Evolutionary conservation across 2,329 filamentous ascomycete species (phyloP), one percentile per base, ranked within the genome.

Genomic region (Pezicula radicicola): DNA sequence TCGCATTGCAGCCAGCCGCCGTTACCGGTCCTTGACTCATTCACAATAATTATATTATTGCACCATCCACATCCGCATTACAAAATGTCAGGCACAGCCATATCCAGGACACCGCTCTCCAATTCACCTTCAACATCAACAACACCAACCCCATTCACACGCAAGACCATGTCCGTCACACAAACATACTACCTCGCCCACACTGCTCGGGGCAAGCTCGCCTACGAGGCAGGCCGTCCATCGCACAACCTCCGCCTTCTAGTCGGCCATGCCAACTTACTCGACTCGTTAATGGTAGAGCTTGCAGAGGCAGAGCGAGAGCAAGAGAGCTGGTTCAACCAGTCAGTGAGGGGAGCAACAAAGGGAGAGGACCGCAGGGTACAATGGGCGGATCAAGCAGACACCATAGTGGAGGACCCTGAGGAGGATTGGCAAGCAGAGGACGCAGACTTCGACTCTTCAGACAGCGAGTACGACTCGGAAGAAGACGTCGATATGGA

Each of bases 171-270:
- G 94, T 95, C 89, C 71, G 88, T 97, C 77, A 95, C 93, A 27
- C 91, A 97, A 76, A 97, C 93, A 56, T 99, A 97, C 87, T 96
- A 91, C 78, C 88, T 97, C 66, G 94, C 94, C 70, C 92, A 96
- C 80, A 93, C 92, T 74, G 94, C 94, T 69, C 86, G 94, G 72
- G 88, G 87, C 65, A 99, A 99, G 91, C 91, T 99, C 68, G 91
- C 91, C 60, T 83, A 81, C 59, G 93, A 97, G 77, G 94, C 94
- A 77, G 84, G 86, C 72, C 87, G 88, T 66, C 79, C 90, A 65
- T 93, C 97, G 70, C 94, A 97, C 81, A 86, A 97, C 78, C 89
- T 99, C 58, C 87, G 93, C 68, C 84, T 95, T 43, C 88, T 99
- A 55, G 94, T 99, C 64, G 94, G 93, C 66, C 94, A 99, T 75